Evolutionary conservation across 805 yeast genomes (phyloP).

Genomic region (Clavispora santaluciae): DNA sequence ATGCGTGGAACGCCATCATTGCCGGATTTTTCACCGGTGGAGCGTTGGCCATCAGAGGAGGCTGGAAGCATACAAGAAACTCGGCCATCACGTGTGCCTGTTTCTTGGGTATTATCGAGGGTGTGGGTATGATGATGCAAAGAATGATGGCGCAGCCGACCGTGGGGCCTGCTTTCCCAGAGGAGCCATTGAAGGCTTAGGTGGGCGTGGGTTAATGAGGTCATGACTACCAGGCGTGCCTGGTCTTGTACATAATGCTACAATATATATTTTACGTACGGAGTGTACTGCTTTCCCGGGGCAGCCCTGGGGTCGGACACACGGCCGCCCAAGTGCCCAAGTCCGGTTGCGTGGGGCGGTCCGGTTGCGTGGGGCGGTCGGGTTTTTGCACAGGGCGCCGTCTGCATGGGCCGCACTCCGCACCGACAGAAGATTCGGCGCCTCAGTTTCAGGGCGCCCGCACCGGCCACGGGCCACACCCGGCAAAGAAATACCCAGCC

Average conservation of each 20-base stretch:
- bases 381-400: too few relatives aligned
- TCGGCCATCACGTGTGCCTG: slow-evolving; percentile 97
- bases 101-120: slow-evolving; percentile 93
- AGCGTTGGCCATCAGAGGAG: slow-evolving; percentile 96
- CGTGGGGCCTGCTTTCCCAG: slow-evolving; percentile 43
- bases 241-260: slow-evolving; percentile 7
- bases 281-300: background rate
- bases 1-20: slow-evolving; percentile 96
- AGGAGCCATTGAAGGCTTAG: slow-evolving; percentile 38
- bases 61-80: slow-evolving; percentile 94
- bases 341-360: too few relatives aligned
- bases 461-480: background rate
- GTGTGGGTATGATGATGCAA: slow-evolving; percentile 95
- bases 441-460: background rate
- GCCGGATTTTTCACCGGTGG: slow-evolving; percentile 99
- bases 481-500: background rate
- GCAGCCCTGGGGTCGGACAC: too few relatives aligned
- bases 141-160: slow-evolving; percentile 78
- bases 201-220: background rate
- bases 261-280: background rate
- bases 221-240: slow-evolving; percentile 7
- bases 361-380: too few relatives aligned
- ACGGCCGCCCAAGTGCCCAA: too few relatives aligned
- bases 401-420: background rate
- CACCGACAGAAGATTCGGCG: background rate